Evolutionary conservation across 208 protist species (phyloP), one percentile per base, ranked within the genome.

Genomic region (Leishmania arabica): DNA sequence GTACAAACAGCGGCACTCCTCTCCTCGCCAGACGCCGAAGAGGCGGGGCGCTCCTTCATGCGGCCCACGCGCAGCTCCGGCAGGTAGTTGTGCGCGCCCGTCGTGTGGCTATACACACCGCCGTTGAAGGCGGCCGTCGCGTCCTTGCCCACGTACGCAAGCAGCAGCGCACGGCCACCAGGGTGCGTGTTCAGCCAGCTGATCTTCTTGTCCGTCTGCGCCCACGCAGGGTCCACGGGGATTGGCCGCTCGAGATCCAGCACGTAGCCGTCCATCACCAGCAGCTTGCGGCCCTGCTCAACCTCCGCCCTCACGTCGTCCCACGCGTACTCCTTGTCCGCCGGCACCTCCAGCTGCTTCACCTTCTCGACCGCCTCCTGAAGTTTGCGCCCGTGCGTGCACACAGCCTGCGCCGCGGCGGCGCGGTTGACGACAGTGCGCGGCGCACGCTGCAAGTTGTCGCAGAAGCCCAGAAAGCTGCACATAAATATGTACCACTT

Each of bases 401-500:
- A 91, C 74, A 86, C 80, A 47, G 51, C 40, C 60, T 84, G 81
- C 56, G 17, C 13, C 5, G 81, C 81, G 4, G 69, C 70, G 6
- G 81, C 51, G 62, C 81, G 81, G 71, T 90, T 86, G 51, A 92
- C 86, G n/a, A 94, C 85, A 34, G 77, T 66, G 75, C 87, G 64
- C 51, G 88, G 88, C 21, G 80, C 90, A 64, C 88, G 89, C 45
- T 91, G 82, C 42, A 97, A 82, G 78, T 95, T 81, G 77, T 78
- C 90, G 17, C 92, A 90, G 56, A 96, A 74, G 31, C 94, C 89
- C 27, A 96, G 51, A 53, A 90, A 77, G 47, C 79, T 75, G 69
- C 78, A 79, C 1, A 85, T 53, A 31, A 84, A 78, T 85, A 98
- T 97, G 71, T 91, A 82, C 89, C 91, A 96, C 82, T 97, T 96